Percentiles rank a stretch among this genome's conserved stretches.
Evolutionary conservation across 2,329 filamentous ascomycete species (phyloP).

Genomic region (Neurospora sp.): DNA sequence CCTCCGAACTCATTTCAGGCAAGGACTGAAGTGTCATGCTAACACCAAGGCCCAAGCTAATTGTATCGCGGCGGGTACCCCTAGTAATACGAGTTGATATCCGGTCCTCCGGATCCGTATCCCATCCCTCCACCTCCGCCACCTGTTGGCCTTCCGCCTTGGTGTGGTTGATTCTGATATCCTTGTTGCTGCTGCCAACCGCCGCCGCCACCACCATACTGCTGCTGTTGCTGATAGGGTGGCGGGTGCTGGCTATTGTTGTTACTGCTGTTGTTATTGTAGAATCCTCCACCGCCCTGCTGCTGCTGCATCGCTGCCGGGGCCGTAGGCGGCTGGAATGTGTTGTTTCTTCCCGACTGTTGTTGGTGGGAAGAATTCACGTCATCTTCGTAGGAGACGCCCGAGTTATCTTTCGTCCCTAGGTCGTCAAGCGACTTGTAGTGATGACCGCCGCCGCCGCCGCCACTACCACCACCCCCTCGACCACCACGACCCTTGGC

Average conservation of each 20-base stretch:
- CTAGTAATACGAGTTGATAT: neutral
- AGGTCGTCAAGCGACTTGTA: constrained; percentile 63
- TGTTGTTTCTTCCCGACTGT: neutral
- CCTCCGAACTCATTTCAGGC: neutral
- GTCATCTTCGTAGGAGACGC: constrained; percentile 39
- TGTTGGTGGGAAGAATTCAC: neutral
- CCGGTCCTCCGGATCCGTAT: neutral
- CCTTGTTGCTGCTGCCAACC: neutral
- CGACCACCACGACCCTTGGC: constrained; percentile 12
- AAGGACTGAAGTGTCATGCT: neutral
- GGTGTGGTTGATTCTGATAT: neutral
- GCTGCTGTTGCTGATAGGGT: neutral
- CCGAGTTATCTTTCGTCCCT: constrained; percentile 36
- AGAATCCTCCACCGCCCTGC: neutral
- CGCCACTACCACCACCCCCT: constrained; percentile 30
- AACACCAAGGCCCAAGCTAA: neutral
- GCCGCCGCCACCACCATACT: neutral
- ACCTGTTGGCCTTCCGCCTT: neutral
- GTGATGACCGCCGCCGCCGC: constrained; percentile 38
- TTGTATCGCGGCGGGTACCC: neutral
- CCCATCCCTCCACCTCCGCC: neutral
- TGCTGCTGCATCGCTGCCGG: neutral
- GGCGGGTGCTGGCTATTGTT: neutral
- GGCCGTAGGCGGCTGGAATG: neutral
- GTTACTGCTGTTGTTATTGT: neutral